A percentile compares a stretch with the other conserved stretches of the same genome.
Evolutionary conservation across 2,329 filamentous ascomycete species (phyloP).

Genomic region (Stemphylium beticola): DNA sequence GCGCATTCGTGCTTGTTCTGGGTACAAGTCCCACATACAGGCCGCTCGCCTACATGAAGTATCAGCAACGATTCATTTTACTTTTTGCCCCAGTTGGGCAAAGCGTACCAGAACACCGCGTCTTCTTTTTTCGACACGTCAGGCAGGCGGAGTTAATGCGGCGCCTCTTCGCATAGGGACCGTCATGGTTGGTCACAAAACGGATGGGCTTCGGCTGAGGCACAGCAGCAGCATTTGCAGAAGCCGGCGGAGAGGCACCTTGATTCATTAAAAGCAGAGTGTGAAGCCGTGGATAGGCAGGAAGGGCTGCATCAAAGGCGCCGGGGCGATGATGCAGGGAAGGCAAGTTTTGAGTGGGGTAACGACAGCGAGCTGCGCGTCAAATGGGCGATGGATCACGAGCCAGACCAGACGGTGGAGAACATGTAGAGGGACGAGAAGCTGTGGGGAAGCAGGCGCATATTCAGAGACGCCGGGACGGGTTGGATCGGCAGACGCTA

Average conservation of each 20-base stretch:
- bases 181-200: slow-evolving; percentile 52
- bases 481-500: slow-evolving; percentile 14
- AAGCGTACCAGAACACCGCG: slow-evolving; percentile 53
- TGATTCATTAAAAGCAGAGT: slow-evolving; percentile 43
- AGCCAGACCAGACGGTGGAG: slow-evolving; percentile 20
- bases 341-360: slow-evolving; percentile 19
- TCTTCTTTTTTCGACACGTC: slow-evolving; percentile 58
- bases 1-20: slow-evolving; percentile 57
- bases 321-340: slow-evolving; percentile 6
- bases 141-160: slow-evolving; percentile 53
- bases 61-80: slow-evolving; percentile 12
- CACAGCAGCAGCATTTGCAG: slow-evolving; percentile 34
- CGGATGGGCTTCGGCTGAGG: slow-evolving; percentile 48
- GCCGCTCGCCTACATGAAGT: slow-evolving; percentile 42
- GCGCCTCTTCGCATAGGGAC: slow-evolving; percentile 50
- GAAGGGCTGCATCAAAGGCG: slow-evolving; percentile 16
- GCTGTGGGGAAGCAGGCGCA: slow-evolving; percentile 26
- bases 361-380: slow-evolving; percentile 12
- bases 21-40: slow-evolving; percentile 54
- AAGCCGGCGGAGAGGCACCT: slow-evolving; percentile 33
- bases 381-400: slow-evolving; percentile 8
- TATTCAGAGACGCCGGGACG: slow-evolving; percentile 21
- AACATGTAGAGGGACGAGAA: slow-evolving; percentile 16
- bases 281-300: slow-evolving; percentile 12
- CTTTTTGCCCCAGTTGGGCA: no score